Conservation (phyloP, 352 stramenopile genomes). For the Globisporangium takayamanum region DNA sequence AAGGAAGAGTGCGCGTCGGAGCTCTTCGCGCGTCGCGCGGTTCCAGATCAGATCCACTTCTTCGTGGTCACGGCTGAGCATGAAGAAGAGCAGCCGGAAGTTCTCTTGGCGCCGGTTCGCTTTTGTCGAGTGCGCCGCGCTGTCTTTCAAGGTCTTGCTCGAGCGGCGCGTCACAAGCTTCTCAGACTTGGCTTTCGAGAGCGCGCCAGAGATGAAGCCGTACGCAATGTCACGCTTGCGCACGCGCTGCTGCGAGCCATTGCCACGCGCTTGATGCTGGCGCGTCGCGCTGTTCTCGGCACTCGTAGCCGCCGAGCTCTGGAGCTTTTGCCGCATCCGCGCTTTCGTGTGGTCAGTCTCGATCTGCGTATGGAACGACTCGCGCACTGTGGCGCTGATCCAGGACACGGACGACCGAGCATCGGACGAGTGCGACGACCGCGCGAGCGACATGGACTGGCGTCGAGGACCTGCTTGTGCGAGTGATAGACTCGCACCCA, state of each 20-base stretch:
- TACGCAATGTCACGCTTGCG: constrained; percentile 68
- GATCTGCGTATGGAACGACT: constrained; percentile 43
- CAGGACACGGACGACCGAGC: constrained; percentile 24
- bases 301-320: constrained; percentile 29
- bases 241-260: constrained; percentile 19
- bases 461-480: constrained; percentile 3
- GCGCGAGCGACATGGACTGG: constrained; percentile 26
- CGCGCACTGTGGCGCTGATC: constrained; percentile 27
- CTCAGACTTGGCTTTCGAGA: constrained; percentile 30
- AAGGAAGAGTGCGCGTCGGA: constrained; percentile 75
- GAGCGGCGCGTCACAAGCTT: constrained; percentile 17
- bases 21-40: constrained; percentile 80
- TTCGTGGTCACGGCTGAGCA: constrained; percentile 89
- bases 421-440: constrained; percentile 26
- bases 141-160: constrained; percentile 16
- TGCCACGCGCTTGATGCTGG: background rate
- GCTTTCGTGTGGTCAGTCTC: constrained; percentile 58
- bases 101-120: constrained; percentile 67
- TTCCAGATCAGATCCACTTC: constrained; percentile 94
- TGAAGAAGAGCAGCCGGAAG: constrained; percentile 94
- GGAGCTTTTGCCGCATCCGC: constrained; percentile 56
- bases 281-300: constrained; percentile 1
- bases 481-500: constrained; percentile 7
- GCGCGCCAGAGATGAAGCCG: constrained; percentile 38
- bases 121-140: constrained; percentile 7